phyloP scores from a whole-genome alignment of 73 alveolate genomes.

The Paramecium primaurelia region DNA sequence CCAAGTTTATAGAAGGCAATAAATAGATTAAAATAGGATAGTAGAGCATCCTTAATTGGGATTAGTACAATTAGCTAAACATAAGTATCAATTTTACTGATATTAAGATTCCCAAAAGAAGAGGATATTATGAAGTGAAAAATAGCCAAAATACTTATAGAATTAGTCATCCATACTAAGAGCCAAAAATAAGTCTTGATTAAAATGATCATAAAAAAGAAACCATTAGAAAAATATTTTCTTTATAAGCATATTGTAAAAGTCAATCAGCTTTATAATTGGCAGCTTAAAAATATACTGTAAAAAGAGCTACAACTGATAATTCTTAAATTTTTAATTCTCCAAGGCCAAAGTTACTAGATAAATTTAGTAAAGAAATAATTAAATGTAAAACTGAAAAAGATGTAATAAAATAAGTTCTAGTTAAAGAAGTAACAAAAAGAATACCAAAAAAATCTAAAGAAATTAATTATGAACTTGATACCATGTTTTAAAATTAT shows the following conservation, averaged over 20 bases:
- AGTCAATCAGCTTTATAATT: not conserved
- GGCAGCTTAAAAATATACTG: not conserved
- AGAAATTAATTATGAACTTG: not conserved
- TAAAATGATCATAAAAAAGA: not conserved
- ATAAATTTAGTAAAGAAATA: not conserved
- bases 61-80: not conserved
- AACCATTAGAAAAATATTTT: not conserved
- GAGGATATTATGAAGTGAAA: not conserved
- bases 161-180: not conserved
- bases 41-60: not conserved
- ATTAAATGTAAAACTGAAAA: not conserved
- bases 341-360: not conserved
- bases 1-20: not conserved
- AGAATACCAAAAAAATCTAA: not conserved
- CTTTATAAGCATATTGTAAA: not conserved
- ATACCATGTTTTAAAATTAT: not conserved
- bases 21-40: not conserved
- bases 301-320: not conserved
- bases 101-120: not conserved
- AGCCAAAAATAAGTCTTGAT: not conserved
- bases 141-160: not conserved
- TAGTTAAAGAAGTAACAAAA: not conserved
- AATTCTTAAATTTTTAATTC: not conserved
- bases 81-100: not conserved
- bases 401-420: not conserved